These are phyloP conservation scores for Penicillium thymicola DNA, from an alignment of 2,329 filamentous ascomycete genomes.

Conservation along the genomic window DNA sequence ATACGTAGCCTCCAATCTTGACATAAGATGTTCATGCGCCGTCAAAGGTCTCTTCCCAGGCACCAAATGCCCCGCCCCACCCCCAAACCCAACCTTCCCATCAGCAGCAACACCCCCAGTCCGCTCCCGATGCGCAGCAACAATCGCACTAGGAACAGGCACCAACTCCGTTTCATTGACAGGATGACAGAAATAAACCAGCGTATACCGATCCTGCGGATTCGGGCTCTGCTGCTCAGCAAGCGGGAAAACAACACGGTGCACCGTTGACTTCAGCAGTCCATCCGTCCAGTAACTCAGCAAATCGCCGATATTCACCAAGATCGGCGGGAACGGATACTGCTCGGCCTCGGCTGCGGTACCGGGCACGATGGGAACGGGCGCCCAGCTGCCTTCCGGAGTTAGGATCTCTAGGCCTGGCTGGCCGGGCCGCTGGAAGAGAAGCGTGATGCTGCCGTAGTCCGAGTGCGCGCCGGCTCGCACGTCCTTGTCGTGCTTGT, in stretches of 20 bases:
- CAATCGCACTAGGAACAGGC: slow-evolving; percentile 53
- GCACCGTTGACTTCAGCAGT: slow-evolving; percentile 79
- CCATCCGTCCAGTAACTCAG: slow-evolving; percentile 88
- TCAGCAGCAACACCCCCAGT: slow-evolving; percentile 12
- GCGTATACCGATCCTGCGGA: slow-evolving; percentile 53
- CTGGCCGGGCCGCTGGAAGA: slow-evolving; percentile 83
- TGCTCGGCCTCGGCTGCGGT: slow-evolving; percentile 8
- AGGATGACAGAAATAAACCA: slow-evolving; percentile 64
- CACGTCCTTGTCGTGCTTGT: slow-evolving; percentile 59
- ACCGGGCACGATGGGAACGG: slow-evolving; percentile 63
- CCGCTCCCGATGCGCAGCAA: slow-evolving; percentile 41
- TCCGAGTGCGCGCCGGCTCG: slow-evolving; percentile 91
- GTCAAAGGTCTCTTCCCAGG: slow-evolving; percentile 47
- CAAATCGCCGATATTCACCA: slow-evolving; percentile 69
- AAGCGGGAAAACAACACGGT: slow-evolving; percentile 73
- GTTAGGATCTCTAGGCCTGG: slow-evolving; percentile 81
- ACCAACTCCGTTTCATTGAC: slow-evolving; percentile 54
- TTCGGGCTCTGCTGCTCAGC: slow-evolving; percentile 40
- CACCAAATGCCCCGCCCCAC: slow-evolving; percentile 35
- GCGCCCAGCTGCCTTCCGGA: slow-evolving; percentile 56
- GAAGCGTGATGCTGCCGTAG: slow-evolving; percentile 66
- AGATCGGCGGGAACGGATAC: slow-evolving; percentile 64
- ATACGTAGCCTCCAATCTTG: slow-evolving; percentile 59
- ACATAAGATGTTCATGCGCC: slow-evolving; percentile 57
- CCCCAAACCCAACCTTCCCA: slow-evolving; percentile 42